Conservation (phyloP, 2,329 filamentous ascomycete species). For the Pleurostoma richardsiae region DNA sequence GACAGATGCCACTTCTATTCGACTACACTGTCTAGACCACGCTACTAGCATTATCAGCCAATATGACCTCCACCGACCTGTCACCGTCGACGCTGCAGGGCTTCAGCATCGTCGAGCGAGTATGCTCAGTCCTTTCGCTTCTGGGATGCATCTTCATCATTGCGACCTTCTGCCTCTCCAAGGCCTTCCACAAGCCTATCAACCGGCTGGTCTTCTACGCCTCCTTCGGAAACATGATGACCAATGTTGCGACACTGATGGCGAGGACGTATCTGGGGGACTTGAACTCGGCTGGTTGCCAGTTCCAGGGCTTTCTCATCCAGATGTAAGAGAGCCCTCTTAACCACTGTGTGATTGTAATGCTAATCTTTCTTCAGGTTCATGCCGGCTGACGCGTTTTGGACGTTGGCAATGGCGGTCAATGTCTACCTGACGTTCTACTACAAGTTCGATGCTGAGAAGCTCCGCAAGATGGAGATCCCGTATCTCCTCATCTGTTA, state of each 20-base stretch:
- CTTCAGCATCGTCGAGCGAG: conserved; percentile 60
- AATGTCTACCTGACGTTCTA: conserved; percentile 84
- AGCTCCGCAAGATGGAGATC: conserved; percentile 63
- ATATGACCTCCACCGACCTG: conserved; percentile 3
- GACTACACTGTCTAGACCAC: background rate
- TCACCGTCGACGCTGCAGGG: conserved; percentile 36
- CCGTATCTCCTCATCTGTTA: conserved; percentile 68
- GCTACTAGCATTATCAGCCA: background rate
- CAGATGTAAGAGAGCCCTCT: conserved; percentile 61
- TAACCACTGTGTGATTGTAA: background rate
- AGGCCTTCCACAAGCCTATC: conserved; percentile 77
- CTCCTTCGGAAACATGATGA: conserved; percentile 74
- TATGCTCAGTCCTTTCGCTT: conserved; percentile 66
- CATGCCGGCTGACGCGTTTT: conserved; percentile 69
- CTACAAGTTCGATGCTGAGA: conserved; percentile 60
- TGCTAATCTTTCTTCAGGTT: conserved; percentile 51
- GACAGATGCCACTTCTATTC: background rate
- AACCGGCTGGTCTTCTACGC: conserved; percentile 82
- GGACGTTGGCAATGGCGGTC: conserved; percentile 76
- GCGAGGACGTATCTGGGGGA: conserved; percentile 53
- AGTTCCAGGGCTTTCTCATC: conserved; percentile 73
- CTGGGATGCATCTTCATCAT: conserved; percentile 69
- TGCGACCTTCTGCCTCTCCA: conserved; percentile 61
- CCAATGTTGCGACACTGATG: conserved; percentile 72
- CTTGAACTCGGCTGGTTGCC: conserved; percentile 50